A percentile compares a stretch with the other conserved stretches of the same genome.
Evolutionary conservation across 371 early-diverging fungal genomes (phyloP).

Genomic region (Syncephalastrum sp.): DNA sequence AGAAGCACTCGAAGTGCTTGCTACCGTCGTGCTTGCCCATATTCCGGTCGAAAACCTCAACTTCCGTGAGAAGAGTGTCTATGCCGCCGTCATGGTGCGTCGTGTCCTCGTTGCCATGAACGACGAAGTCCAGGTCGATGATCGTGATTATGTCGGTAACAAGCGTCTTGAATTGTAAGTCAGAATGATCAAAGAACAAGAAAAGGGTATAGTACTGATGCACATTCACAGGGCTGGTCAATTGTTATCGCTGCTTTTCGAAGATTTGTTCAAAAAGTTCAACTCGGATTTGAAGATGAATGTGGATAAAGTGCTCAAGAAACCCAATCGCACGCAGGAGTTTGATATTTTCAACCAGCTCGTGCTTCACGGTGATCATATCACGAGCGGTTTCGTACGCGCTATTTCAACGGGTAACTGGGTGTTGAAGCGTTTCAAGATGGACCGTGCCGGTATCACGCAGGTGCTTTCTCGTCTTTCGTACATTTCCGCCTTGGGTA

Average conservation of each 20-base stretch:
- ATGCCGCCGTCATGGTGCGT: conserved; percentile 97
- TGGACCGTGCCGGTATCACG: conserved; percentile 99
- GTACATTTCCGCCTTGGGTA: conserved; percentile 98
- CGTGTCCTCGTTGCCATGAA: conserved; percentile 89
- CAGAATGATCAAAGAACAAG: background rate
- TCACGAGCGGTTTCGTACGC: conserved; percentile 94
- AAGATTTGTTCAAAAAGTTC: conserved; percentile 99
- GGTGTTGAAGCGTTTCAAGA: conserved; percentile 99
- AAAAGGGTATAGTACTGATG: background rate
- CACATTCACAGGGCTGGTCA: conserved; percentile 88
- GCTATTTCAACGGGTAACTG: conserved; percentile 99
- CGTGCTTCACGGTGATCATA: conserved; percentile 83
- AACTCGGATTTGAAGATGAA: conserved; percentile 87
- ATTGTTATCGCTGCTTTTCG: conserved; percentile 96
- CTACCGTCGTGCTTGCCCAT: conserved; percentile 94
- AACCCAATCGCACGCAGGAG: conserved; percentile 90
- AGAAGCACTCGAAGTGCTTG: conserved; percentile 91
- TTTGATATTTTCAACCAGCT: conserved; percentile 94
- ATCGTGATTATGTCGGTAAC: conserved; percentile 99
- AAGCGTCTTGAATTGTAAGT: conserved; percentile 97
- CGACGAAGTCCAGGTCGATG: conserved; percentile 87
- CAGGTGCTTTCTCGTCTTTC: conserved; percentile 97
- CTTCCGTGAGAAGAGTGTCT: conserved; percentile 94
- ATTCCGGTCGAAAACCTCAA: conserved; percentile 91
- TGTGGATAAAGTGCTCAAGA: conserved; percentile 93